Evolutionary conservation across 345 rosid genomes (phyloP).

Genomic region (Ceriops decandra): DNA sequence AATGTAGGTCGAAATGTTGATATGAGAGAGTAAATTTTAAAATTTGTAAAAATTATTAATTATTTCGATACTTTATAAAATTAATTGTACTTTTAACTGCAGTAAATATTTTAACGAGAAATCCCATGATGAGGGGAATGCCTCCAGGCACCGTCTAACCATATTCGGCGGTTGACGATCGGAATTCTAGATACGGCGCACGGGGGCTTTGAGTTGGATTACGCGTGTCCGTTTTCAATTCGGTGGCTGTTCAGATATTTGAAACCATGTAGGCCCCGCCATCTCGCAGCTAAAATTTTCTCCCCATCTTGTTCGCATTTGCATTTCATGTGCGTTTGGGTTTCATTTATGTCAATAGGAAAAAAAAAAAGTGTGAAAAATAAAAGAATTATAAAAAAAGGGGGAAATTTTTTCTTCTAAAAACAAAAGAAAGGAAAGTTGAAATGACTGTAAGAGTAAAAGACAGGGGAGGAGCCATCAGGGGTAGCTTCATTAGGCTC

Average conservation of each 20-base stretch:
- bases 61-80: no score
- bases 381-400: neutral
- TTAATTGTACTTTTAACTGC: no score
- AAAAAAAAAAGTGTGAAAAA: neutral
- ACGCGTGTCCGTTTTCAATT: conserved; percentile 18
- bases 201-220: conserved; percentile 18
- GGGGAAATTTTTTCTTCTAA: no score
- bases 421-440: no score
- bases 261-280: conserved; percentile 17
- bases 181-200: conserved; percentile 23
- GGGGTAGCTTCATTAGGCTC: conserved; percentile 14
- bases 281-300: neutral
- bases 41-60: no score
- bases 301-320: conserved; percentile 5
- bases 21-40: no score
- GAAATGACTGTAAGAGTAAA: neutral
- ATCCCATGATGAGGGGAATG: no score
- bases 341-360: conserved; percentile 11
- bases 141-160: no score
- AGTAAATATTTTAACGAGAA: no score
- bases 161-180: no score
- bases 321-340: conserved; percentile 21
- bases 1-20: no score
- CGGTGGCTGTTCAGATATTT: conserved; percentile 21
- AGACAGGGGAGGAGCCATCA: conserved; percentile 19